phyloP scores from a whole-genome alignment of 1,284 basidiomycete species.

The Melampsora americana region DNA sequence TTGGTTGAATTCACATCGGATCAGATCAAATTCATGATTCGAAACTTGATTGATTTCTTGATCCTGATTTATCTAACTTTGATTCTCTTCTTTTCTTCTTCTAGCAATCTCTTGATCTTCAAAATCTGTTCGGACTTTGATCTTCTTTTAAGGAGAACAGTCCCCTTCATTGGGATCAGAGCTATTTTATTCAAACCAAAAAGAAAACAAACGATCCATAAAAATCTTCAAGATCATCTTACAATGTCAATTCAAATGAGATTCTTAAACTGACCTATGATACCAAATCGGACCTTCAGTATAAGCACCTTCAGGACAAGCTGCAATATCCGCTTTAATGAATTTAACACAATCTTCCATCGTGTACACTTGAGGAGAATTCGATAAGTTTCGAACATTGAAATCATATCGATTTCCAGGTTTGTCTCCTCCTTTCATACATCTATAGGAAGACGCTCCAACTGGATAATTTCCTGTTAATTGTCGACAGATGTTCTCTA shows the following conservation, averaged over 20 bases:
- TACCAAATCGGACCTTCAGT: neutral
- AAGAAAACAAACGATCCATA: neutral
- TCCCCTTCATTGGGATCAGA: constrained; percentile 3
- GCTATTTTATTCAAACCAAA: neutral
- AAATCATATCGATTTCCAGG: neutral
- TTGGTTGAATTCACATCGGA: too few species aligned
- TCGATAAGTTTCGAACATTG: neutral
- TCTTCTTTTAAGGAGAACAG: neutral
- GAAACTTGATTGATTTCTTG: too few species aligned
- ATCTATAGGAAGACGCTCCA: neutral
- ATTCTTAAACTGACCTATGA: neutral
- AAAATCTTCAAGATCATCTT: neutral
- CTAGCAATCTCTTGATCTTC: too few species aligned
- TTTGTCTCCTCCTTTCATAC: neutral
- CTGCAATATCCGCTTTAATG: neutral
- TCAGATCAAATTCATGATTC: too few species aligned
- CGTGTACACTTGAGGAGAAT: neutral
- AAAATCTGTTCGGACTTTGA: too few species aligned
- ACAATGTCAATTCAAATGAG: neutral
- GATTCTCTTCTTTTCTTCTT: too few species aligned
- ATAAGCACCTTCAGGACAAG: neutral
- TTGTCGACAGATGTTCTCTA: neutral
- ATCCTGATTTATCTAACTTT: too few species aligned
- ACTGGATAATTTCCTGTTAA: neutral
- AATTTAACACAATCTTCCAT: neutral